Percentiles rank a stretch among this genome's conserved stretches.
Conservation (phyloP, 441 rosid species). For the Eutrema salsugineum region DNA sequence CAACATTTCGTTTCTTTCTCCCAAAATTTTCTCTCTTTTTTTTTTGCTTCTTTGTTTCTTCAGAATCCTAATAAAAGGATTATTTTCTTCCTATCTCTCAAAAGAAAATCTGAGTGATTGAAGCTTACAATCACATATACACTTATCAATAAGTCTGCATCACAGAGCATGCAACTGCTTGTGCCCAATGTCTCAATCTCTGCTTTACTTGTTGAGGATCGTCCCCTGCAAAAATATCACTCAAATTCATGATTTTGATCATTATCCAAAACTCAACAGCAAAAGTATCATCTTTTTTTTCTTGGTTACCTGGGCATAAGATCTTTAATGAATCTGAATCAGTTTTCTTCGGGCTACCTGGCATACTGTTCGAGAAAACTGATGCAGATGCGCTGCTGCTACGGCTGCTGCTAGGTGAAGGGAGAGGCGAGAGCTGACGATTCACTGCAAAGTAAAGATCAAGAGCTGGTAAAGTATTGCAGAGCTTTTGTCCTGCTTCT, state of each 20-base stretch:
- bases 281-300: neutral
- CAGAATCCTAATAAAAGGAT: constrained; percentile 4
- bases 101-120: constrained; percentile 17
- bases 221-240: constrained; percentile 48
- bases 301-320: constrained; percentile 80
- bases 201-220: constrained; percentile 78
- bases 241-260: neutral
- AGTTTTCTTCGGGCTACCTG: constrained; percentile 48
- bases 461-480: constrained; percentile 81
- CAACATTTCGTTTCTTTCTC: no score
- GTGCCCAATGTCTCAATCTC: constrained; percentile 92
- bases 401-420: constrained; percentile 59
- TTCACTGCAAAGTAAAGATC: constrained; percentile 88
- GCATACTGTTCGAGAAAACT: constrained; percentile 39
- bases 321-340: constrained; percentile 69
- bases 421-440: constrained; percentile 63
- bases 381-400: constrained; percentile 25
- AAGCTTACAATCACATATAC: constrained; percentile 8
- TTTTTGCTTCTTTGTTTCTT: neutral
- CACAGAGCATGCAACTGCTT: constrained; percentile 89
- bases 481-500: constrained; percentile 62
- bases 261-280: neutral
- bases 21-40: no score
- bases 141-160: constrained; percentile 54
- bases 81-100: constrained; percentile 8